Conservation (phyloP, 352 stramenopile genomes). For the Phytophthora lateralis region DNA sequence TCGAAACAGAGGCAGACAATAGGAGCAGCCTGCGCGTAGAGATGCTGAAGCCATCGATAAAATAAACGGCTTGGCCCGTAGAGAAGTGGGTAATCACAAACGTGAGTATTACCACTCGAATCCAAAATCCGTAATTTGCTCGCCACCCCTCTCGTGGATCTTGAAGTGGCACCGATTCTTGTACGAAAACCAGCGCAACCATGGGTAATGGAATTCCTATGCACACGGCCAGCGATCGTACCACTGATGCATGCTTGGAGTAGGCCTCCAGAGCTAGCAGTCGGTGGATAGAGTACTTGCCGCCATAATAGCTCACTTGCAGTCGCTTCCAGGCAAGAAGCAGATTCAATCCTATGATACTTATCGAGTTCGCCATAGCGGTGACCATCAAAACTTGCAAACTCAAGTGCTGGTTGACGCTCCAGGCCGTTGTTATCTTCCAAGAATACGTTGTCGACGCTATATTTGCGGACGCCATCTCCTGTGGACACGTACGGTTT, state of each 20-base stretch:
- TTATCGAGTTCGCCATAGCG: conserved; percentile 3
- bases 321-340: conserved; percentile 9
- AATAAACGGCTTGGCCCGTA: conserved; percentile 3
- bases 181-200: conserved; percentile 10
- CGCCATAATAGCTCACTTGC: conserved; percentile 27
- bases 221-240: conserved; percentile 5
- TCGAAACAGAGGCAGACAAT: conserved; percentile 6
- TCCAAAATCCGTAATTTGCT: conserved; percentile 29
- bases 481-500: no score
- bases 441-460: neutral
- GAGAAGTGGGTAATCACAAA: conserved; percentile 2
- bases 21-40: conserved; percentile 5
- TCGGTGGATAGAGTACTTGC: conserved; percentile 32
- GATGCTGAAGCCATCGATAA: conserved; percentile 7
- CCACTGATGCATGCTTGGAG: conserved; percentile 1
- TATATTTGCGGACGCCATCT: conserved; percentile 1
- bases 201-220: conserved; percentile 15
- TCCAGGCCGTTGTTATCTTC: neutral
- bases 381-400: neutral
- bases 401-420: conserved; percentile 1
- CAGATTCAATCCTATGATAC: neutral
- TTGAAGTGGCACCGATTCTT: conserved; percentile 30
- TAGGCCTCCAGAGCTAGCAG: conserved; percentile 24
- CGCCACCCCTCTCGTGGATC: conserved; percentile 14
- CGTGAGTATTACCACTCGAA: conserved; percentile 2